Conservation (phyloP, 163 green algal species). For the Chlorella variabilis region DNA sequence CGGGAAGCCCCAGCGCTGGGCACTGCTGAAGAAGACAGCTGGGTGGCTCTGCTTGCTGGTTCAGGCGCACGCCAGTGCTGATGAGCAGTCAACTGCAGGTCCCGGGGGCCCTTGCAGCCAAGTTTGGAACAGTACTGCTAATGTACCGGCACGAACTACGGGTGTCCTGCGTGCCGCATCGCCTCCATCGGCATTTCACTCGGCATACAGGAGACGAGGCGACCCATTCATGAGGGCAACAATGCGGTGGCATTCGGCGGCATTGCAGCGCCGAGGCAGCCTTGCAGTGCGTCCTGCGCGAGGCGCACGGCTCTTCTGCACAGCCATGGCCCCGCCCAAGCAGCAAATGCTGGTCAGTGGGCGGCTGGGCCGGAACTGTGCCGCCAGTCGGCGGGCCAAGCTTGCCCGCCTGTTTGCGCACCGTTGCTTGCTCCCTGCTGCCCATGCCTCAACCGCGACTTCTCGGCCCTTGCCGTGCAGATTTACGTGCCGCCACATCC, state of each 20-base stretch:
- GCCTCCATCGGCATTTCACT: no score
- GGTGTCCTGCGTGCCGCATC: no score
- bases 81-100: no score
- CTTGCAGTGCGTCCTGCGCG: background rate
- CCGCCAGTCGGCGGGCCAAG: no score
- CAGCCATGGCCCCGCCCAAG: conserved; percentile 4
- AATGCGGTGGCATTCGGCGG: background rate
- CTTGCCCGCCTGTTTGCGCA: no score
- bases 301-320: background rate
- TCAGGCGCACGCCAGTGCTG: background rate
- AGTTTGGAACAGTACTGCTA: no score
- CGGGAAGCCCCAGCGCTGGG: background rate
- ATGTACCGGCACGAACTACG: no score
- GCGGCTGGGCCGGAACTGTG: background rate
- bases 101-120: no score
- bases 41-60: background rate
- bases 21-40: background rate
- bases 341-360: conserved; percentile 26
- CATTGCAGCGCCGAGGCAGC: background rate
- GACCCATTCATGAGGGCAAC: background rate
- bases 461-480: conserved; percentile 42
- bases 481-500: conserved; percentile 97
- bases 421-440: no score
- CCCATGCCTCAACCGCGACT: no score
- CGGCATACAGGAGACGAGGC: no score